phyloP scores from a whole-genome alignment of 2,329 filamentous ascomycete genomes.

The Fusarium anthophilum region DNA sequence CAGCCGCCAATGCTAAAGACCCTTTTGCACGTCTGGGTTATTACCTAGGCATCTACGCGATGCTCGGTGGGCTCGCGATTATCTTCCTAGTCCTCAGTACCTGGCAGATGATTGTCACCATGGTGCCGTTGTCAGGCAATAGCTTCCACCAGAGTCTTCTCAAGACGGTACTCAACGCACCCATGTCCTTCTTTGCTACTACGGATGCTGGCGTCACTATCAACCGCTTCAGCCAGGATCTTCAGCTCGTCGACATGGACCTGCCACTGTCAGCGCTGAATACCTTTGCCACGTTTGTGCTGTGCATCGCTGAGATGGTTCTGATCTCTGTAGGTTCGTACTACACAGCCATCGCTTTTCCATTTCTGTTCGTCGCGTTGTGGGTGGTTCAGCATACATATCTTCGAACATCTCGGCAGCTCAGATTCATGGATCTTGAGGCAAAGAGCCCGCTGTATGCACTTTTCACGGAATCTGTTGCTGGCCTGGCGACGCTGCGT shows the following conservation, averaged over 20 bases:
- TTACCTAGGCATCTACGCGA: conserved; percentile 37
- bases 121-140: conserved; percentile 37
- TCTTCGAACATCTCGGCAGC: conserved; percentile 61
- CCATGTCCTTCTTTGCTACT: conserved; percentile 48
- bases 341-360: conserved; percentile 32
- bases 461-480: conserved; percentile 59
- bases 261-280: conserved; percentile 43
- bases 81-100: conserved; percentile 30
- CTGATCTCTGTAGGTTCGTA: conserved; percentile 29
- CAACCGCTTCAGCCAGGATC: conserved; percentile 53
- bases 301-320: conserved; percentile 36
- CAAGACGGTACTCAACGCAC: conserved; percentile 40
- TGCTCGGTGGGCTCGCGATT: conserved; percentile 30
- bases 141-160: conserved; percentile 35
- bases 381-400: conserved; percentile 41
- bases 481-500: conserved; percentile 58
- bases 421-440: conserved; percentile 63
- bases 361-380: conserved; percentile 11
- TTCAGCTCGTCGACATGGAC: conserved; percentile 51
- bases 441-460: conserved; percentile 59
- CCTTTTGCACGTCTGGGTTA: conserved; percentile 33
- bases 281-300: conserved; percentile 30
- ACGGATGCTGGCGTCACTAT: conserved; percentile 49
- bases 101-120: conserved; percentile 42
- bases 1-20: conserved; percentile 27